A percentile compares a stretch with the other conserved stretches of the same genome.
phyloP scores from a whole-genome alignment of 1,139 yeast genomes.

The Candida albicans region DNA sequence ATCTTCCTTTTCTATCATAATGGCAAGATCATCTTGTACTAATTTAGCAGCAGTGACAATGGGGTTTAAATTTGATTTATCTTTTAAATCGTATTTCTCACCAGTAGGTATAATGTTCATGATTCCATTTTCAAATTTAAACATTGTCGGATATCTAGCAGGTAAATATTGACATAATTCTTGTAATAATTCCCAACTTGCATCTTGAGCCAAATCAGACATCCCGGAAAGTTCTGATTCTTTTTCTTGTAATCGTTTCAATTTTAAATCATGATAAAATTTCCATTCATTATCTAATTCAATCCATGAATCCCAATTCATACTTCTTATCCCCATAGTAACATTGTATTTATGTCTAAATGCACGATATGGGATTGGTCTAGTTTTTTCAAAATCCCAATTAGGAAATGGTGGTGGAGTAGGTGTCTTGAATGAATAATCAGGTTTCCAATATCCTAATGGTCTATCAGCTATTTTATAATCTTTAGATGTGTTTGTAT shows the following conservation, averaged over 20 bases:
- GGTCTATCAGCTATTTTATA: conserved; percentile 12
- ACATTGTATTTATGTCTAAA: conserved; percentile 56
- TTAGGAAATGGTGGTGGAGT: conserved; percentile 43
- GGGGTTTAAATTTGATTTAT: conserved; percentile 45
- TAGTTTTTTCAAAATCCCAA: conserved; percentile 53
- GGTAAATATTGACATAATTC: conserved; percentile 57
- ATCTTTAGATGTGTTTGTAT: too few relatives aligned
- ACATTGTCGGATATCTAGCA: conserved; percentile 56
- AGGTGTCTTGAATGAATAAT: conserved; percentile 46
- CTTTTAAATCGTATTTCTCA: conserved; percentile 33
- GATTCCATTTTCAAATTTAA: conserved; percentile 45
- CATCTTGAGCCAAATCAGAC: conserved; percentile 50
- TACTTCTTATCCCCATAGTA: conserved; percentile 65
- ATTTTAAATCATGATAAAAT: conserved; percentile 53
- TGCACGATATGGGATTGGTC: conserved; percentile 62
- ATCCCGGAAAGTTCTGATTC: conserved; percentile 54
- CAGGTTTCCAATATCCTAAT: conserved; percentile 54
- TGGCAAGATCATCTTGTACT: conserved; percentile 68
- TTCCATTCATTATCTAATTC: conserved; percentile 66
- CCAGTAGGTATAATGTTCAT: conserved; percentile 54
- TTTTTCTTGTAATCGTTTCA: conserved; percentile 45
- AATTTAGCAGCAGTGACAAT: conserved; percentile 56
- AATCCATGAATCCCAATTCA: conserved; percentile 63
- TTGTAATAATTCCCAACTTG: conserved; percentile 56
- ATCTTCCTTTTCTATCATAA: conserved; percentile 55